Percentiles rank a stretch among this genome's conserved stretches.
These are phyloP conservation scores for Chlamydomonas reinhardtii DNA, from an alignment of 163 green algal species.

Conservation along the genomic window DNA sequence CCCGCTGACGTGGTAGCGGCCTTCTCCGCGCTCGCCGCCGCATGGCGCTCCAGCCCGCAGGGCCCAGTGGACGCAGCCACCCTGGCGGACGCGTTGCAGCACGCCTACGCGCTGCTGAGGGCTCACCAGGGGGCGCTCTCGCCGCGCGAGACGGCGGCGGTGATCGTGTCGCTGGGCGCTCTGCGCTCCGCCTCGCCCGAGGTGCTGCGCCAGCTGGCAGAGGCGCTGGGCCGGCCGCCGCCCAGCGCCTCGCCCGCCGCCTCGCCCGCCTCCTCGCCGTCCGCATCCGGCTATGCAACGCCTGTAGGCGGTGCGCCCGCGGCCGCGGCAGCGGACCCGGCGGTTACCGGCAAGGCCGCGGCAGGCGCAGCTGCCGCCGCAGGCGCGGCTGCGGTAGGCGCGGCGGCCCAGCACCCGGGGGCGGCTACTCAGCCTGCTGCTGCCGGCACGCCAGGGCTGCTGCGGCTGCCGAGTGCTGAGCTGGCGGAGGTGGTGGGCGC, in stretches of 20 bases:
- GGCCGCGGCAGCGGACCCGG: not conserved
- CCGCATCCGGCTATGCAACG: not conserved
- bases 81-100: slow-evolving; percentile 11
- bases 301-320: not conserved
- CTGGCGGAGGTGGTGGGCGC: slow-evolving; percentile 1
- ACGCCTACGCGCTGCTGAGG: slow-evolving; percentile 16
- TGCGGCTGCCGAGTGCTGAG: not conserved
- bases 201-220: slow-evolving; percentile 24
- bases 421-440: not conserved
- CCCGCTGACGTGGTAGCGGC: not conserved
- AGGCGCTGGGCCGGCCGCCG: not conserved
- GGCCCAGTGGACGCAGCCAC: not conserved
- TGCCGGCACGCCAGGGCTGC: not conserved
- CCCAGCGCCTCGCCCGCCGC: not conserved
- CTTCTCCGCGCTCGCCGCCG: not conserved
- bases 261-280: not conserved
- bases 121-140: not conserved
- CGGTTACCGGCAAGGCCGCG: too few relatives aligned
- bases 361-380: too few relatives aligned
- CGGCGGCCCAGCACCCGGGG: not conserved
- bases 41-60: slow-evolving; percentile 3
- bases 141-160: not conserved
- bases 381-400: too few relatives aligned
- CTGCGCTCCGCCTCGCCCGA: slow-evolving; percentile 26
- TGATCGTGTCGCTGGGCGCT: not conserved